Conservation (phyloP, 169 alveolate genomes). For the Neospora caninum region DNA sequence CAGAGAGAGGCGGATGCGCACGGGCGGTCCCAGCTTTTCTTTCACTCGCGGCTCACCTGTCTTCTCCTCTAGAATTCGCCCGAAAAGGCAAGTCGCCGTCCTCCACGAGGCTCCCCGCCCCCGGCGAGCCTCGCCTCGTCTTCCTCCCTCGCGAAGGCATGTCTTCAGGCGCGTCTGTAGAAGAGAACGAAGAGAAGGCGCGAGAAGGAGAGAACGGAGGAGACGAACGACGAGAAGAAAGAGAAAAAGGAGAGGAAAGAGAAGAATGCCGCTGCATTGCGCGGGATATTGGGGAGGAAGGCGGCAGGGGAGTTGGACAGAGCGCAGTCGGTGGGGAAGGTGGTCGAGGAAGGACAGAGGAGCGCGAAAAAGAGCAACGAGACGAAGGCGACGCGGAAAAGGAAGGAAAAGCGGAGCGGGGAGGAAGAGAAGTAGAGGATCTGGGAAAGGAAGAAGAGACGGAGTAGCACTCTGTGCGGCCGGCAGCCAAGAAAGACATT, state of each 20-base stretch:
- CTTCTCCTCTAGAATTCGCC: background rate
- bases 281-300: background rate
- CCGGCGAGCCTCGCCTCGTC: background rate
- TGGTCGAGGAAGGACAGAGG: background rate
- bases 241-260: background rate
- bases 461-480: no score
- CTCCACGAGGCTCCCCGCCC: background rate
- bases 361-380: no score
- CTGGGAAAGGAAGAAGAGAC: no score
- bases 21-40: no score
- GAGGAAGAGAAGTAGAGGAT: no score
- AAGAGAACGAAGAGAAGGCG: background rate
- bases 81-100: background rate
- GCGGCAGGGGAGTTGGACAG: background rate
- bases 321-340: background rate
- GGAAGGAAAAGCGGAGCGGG: no score
- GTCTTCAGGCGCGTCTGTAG: background rate
- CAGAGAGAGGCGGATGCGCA: no score
- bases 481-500: no score
- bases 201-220: background rate
- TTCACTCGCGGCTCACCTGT: background rate
- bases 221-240: background rate
- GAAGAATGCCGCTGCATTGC: background rate
- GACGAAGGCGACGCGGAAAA: no score
- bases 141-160: background rate